Evolutionary conservation across 139 green algal species (phyloP).

Genomic region (Micromonas commoda): DNA sequence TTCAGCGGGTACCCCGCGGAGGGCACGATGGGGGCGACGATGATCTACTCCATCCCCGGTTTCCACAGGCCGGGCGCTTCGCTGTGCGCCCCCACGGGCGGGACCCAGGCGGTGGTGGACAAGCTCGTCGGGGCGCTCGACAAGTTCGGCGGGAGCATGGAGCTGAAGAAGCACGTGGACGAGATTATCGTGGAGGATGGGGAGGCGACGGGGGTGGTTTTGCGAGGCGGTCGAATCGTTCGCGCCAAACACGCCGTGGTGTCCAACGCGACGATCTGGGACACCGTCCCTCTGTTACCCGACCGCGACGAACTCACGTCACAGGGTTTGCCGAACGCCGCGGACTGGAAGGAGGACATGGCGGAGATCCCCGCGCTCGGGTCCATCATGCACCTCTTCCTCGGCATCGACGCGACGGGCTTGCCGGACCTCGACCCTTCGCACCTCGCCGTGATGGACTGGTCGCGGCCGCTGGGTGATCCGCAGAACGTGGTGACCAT

Average conservation of each 20-base stretch:
- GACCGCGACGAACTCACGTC: constrained; percentile 5
- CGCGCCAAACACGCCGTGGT: constrained; percentile 52
- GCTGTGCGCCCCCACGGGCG: constrained; percentile 54
- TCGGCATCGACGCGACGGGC: constrained; percentile 66
- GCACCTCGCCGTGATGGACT: constrained; percentile 68
- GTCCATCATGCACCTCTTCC: constrained; percentile 73
- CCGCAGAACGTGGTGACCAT: constrained; percentile 48
- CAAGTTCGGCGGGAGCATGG: constrained; percentile 73
- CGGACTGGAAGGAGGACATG: constrained; percentile 41
- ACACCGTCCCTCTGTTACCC: constrained; percentile 58
- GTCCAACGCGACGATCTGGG: constrained; percentile 79
- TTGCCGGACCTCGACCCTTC: constrained; percentile 64
- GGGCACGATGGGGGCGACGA: constrained; percentile 32
- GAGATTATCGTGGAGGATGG: constrained; percentile 57
- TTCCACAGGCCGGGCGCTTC: constrained; percentile 26
- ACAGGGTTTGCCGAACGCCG: constrained; percentile 36
- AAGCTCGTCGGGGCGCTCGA: constrained; percentile 77
- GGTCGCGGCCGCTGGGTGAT: constrained; percentile 31
- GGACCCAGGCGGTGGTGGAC: constrained; percentile 76
- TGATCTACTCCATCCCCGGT: constrained; percentile 28
- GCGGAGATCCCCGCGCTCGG: constrained; percentile 43
- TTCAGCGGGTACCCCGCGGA: constrained; percentile 47
- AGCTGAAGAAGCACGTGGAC: constrained; percentile 76
- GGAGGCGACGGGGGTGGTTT: constrained; percentile 27
- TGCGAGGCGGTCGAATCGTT: constrained; percentile 11